These are phyloP conservation scores for Auricularia auricula-judae DNA, from an alignment of 768 basidiomycete genomes.

Conservation along the genomic window DNA sequence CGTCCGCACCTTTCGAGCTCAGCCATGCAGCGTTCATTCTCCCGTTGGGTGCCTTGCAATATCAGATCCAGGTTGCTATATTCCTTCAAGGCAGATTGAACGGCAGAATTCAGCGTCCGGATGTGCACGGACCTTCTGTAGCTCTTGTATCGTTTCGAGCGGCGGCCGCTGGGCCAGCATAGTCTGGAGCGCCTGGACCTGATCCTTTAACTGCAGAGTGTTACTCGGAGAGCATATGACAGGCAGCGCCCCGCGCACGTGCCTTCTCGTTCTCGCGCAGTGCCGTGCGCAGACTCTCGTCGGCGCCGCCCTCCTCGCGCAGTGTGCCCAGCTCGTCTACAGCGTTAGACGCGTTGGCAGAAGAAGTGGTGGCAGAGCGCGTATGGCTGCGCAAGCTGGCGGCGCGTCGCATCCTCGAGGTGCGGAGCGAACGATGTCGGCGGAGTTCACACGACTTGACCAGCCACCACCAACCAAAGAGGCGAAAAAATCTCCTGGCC, in stretches of 20 bases:
- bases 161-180: conserved; percentile 61
- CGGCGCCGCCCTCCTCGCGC: conserved; percentile 43
- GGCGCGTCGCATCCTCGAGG: not conserved
- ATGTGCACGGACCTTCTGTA: conserved; percentile 31
- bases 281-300: conserved; percentile 53
- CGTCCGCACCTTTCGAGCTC: conserved; percentile 55
- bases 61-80: conserved; percentile 66
- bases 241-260: conserved; percentile 1
- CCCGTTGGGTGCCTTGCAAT: conserved; percentile 68
- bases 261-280: conserved; percentile 66
- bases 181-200: conserved; percentile 50
- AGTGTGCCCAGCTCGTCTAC: conserved; percentile 43
- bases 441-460: no score
- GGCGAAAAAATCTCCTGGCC: no score
- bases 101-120: no score
- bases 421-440: no score
- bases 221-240: not conserved
- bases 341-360: not conserved
- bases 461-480: no score
- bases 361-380: not conserved
- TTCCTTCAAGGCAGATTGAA: conserved; percentile 23
- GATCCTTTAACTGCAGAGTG: conserved; percentile 41
- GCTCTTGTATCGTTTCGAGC: conserved; percentile 48
- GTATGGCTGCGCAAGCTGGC: not conserved
- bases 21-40: conserved; percentile 78